Conservation (phyloP, 202 grass and related monocot species). For the Panicum hallii region DNA sequence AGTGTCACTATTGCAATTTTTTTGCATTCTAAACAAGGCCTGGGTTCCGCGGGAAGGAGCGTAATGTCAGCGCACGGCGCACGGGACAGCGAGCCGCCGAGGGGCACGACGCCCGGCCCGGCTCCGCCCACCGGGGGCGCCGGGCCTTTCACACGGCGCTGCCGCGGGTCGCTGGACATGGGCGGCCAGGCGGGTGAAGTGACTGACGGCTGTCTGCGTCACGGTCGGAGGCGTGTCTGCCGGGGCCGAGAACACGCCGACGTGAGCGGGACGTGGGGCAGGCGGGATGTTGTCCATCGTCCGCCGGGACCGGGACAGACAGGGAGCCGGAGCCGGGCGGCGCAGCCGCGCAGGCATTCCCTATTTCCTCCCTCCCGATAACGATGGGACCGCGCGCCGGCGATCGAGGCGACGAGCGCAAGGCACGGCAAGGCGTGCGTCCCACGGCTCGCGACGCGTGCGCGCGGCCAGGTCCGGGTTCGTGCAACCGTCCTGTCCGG, state of each 20-base stretch:
- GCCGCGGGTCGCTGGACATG: background rate
- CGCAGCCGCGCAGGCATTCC: background rate
- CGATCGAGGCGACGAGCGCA: background rate
- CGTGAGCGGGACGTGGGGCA: background rate
- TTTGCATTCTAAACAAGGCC: too few relatives aligned
- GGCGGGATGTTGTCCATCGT: background rate
- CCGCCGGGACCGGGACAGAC: background rate
- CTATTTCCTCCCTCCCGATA: background rate
- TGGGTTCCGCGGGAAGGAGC: too few relatives aligned
- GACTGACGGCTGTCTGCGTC: background rate
- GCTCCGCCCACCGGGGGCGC: background rate
- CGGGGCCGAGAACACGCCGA: background rate
- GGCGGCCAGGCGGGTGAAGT: background rate
- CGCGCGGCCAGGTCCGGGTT: too few relatives aligned
- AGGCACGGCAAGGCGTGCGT: background rate
- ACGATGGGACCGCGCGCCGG: background rate
- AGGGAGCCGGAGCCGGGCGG: background rate
- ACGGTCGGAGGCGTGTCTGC: constrained; percentile 26
- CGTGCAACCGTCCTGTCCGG: background rate
- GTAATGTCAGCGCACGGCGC: too few relatives aligned
- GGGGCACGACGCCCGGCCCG: background rate
- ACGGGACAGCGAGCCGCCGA: too few relatives aligned
- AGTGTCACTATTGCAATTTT: too few relatives aligned
- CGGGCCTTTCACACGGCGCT: background rate
- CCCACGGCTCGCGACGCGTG: too few relatives aligned